Percentiles rank a stretch among this genome's conserved stretches.
Evolutionary conservation across 148 eudicot species (phyloP).

Genomic region (Cornus controversa): DNA sequence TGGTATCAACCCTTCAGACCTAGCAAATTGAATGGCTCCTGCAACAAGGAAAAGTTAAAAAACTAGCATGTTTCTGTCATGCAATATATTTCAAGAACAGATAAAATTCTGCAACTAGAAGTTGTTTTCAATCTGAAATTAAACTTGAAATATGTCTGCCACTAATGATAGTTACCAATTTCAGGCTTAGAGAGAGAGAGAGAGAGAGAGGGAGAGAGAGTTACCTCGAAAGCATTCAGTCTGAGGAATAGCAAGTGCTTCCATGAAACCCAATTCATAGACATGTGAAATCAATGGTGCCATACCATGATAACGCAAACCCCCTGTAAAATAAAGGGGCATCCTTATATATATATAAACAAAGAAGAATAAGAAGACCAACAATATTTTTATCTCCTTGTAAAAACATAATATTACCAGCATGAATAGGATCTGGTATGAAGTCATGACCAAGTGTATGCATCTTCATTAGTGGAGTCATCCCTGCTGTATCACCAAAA

Average conservation of each 20-base stretch:
- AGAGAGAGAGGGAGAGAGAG: too few species aligned
- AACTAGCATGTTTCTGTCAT: background rate
- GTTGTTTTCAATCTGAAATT: background rate
- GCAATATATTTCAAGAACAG: background rate
- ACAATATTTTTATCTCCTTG: background rate
- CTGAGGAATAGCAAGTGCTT: constrained; percentile 84
- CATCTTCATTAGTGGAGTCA: constrained; percentile 98
- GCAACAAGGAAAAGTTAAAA: constrained; percentile 13
- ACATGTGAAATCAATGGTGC: constrained; percentile 93
- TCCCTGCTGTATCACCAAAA: constrained; percentile 91
- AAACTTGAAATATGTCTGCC: background rate
- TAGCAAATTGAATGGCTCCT: constrained; percentile 95
- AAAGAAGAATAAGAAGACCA: background rate
- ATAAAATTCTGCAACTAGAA: background rate
- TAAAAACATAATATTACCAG: constrained; percentile 43
- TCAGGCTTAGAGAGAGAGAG: background rate
- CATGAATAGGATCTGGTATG: constrained; percentile 96
- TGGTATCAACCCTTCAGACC: constrained; percentile 88
- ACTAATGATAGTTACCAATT: background rate
- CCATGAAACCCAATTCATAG: constrained; percentile 85
- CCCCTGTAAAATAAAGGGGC: constrained; percentile 45
- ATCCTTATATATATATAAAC: background rate
- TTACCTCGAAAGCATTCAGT: constrained; percentile 90
- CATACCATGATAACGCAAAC: constrained; percentile 96
- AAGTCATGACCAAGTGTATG: constrained; percentile 98